These are phyloP conservation scores for Aspergillus carlsbadensis DNA, from an alignment of 495 filamentous ascomycete genomes.

Conservation along the genomic window DNA sequence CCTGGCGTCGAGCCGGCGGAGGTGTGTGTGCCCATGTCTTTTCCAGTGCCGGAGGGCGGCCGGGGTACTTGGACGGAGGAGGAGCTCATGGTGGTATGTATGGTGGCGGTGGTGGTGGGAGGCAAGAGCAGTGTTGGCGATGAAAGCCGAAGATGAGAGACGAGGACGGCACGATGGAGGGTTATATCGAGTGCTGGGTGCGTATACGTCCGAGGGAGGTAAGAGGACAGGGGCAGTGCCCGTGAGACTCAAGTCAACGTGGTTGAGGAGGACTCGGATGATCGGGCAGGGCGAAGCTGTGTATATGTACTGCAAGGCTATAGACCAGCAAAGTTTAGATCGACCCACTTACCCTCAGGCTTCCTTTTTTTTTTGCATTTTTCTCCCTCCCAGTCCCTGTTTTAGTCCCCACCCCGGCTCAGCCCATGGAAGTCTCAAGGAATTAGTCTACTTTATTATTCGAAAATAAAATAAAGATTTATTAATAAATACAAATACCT, in stretches of 20 bases:
- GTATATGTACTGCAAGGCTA: conserved; percentile 15
- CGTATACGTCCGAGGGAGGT: neutral
- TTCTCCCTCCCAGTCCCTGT: conserved; percentile 13
- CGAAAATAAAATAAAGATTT: conserved; percentile 3
- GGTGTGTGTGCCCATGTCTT: conserved; percentile 14
- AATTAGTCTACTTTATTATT: conserved; percentile 4
- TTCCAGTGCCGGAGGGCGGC: conserved; percentile 21
- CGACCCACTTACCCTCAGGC: conserved; percentile 24
- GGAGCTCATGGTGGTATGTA: conserved; percentile 33
- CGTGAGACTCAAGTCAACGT: neutral
- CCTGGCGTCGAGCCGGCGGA: conserved; percentile 22
- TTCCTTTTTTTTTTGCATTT: conserved; percentile 14
- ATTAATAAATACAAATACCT: neutral
- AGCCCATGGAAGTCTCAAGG: neutral
- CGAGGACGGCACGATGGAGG: neutral
- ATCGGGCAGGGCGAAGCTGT: conserved; percentile 14
- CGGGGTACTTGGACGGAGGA: conserved; percentile 40
- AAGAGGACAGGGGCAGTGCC: neutral
- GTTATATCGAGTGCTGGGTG: neutral
- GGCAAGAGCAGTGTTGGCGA: neutral
- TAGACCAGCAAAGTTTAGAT: conserved; percentile 24
- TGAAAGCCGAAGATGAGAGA: neutral
- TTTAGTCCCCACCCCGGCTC: conserved; percentile 14
- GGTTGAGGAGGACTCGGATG: neutral
- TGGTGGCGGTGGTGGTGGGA: conserved; percentile 3